Evolutionary conservation across 2,329 filamentous ascomycete species (phyloP), one percentile per base, ranked within the genome.

Genomic region (Zymoseptoria brevis): DNA sequence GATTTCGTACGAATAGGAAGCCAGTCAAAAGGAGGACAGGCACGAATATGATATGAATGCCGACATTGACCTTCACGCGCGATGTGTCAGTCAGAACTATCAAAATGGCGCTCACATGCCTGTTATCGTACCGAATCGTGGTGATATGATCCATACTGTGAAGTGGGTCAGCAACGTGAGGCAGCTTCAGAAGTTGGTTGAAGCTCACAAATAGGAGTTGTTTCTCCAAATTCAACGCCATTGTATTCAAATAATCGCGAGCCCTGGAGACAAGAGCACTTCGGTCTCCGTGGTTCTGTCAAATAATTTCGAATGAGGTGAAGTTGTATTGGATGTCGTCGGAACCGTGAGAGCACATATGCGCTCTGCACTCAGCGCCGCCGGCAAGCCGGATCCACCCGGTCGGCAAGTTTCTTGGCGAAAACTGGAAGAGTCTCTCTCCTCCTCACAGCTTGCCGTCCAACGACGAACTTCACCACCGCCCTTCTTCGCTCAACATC

Each of bases 141-240:
- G 75, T 94, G 89, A 72, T 94, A 93, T 60, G 88, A 83, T 73
- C 89, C 89, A 78, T 94, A 94, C 89, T 94, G 66, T 9, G 19
- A 56, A 41, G 30, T 16, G 11, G n/a, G 55, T 68, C 54, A 66
- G 56, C 53, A 53, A 53, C 29, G 6, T 61, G 13, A 54, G 16
- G 19, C 53, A 61, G 53, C 19, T 54, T 63, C 66, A 65, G 53
- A 24, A 60, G 45, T 48, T 60, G 57, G 62, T 59, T 67, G 75
- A 11, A 24, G 21, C 87, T 74, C 83, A 94, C 89, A 76, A 92
- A 92, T 75, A 84, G 84, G 69, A 94, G 80, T 72, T 93, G 89
- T 73, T 85, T 88, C 77, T 94, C 89, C 56, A 94, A 81, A 70
- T 92, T 87, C 70, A 94, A 82, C 58, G 78, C 76, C 78, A 80